Conservation (phyloP, 148 eudicot genomes). For the Amaranthus palmeri region DNA sequence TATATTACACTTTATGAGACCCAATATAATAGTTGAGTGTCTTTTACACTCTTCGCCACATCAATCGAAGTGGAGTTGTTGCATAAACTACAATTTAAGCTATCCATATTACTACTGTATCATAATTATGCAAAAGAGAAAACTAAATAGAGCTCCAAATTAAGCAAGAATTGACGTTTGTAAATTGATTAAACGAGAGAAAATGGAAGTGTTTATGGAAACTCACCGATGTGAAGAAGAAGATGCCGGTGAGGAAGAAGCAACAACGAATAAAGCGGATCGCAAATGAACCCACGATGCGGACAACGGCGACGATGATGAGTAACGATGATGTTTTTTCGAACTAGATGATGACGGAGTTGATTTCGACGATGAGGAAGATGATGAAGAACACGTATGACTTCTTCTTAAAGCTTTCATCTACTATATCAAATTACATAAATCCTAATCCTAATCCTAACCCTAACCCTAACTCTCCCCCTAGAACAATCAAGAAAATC, state of each 20-base stretch:
- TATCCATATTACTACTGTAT: not conserved
- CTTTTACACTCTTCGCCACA: no score
- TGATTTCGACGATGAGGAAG: conserved; percentile 48
- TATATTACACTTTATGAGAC: no score
- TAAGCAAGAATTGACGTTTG: conserved; percentile 26
- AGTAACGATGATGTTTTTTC: conserved; percentile 22
- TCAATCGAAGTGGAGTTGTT: no score
- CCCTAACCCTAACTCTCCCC: conserved; percentile 17
- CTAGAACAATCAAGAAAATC: not conserved
- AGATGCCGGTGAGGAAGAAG: conserved; percentile 66
- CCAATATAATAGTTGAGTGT: no score
- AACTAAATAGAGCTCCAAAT: conserved; percentile 13
- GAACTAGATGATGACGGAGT: conserved; percentile 30
- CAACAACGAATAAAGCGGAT: conserved; percentile 74
- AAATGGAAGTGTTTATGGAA: conserved; percentile 4
- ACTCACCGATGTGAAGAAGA: conserved; percentile 82
- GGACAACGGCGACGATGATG: conserved; percentile 47
- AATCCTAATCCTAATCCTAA: not conserved
- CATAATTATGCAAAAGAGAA: not conserved
- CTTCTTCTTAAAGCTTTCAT: conserved; percentile 81
- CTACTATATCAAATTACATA: conserved; percentile 25
- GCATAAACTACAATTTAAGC: no score
- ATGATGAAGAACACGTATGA: conserved; percentile 65
- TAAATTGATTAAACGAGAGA: conserved; percentile 17
- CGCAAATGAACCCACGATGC: conserved; percentile 91